These are phyloP conservation scores for Kandelia obovata DNA, from an alignment of 345 rosid species.

Conservation along the genomic window DNA sequence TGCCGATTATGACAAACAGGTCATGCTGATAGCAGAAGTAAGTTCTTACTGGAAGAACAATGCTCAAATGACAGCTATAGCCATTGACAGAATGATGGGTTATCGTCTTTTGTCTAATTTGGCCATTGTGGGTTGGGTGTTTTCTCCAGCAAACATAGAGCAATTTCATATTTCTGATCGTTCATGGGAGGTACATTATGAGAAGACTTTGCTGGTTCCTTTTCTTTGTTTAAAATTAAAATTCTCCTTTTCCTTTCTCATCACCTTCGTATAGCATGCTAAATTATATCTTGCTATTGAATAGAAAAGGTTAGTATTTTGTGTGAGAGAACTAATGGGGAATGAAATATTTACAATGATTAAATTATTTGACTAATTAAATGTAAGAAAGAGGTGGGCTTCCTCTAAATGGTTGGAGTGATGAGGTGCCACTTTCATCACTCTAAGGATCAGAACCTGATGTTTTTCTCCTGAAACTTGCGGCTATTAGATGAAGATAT, in stretches of 20 bases:
- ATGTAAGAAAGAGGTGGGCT: no score
- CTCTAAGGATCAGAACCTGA: no score
- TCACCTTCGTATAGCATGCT: no score
- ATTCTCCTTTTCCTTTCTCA: not conserved
- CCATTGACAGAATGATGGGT: constrained; percentile 99
- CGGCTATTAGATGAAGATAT: no score
- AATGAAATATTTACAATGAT: no score
- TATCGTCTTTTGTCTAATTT: constrained; percentile 90
- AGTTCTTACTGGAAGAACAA: constrained; percentile 82
- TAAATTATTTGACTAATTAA: no score
- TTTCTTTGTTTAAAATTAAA: not conserved
- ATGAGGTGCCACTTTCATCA: no score
- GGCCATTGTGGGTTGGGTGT: constrained; percentile 94
- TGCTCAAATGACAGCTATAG: constrained; percentile 78
- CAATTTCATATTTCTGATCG: constrained; percentile 83
- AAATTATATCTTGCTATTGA: no score
- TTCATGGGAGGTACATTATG: constrained; percentile 81
- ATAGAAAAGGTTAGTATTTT: no score
- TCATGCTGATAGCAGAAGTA: constrained; percentile 72
- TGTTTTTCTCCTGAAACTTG: no score
- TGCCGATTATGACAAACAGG: constrained; percentile 77
- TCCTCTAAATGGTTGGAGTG: no score
- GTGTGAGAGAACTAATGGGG: no score
- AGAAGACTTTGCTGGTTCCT: not conserved
- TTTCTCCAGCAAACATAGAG: constrained; percentile 68